A percentile compares a stretch with the other conserved stretches of the same genome.
phyloP scores from a whole-genome alignment of 2,329 filamentous ascomycete species.

The Hypoxylon sp. region DNA sequence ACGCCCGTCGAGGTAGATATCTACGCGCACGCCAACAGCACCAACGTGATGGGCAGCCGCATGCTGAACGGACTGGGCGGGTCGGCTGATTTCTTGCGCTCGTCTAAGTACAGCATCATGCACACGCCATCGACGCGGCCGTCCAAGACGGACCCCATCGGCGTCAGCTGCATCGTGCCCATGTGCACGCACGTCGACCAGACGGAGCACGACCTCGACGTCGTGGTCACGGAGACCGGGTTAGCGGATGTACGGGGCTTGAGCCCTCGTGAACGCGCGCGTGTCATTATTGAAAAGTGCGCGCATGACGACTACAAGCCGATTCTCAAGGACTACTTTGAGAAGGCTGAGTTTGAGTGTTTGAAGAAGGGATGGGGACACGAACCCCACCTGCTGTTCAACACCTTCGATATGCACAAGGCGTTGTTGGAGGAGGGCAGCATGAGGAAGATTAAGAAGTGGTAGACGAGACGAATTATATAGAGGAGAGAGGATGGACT shows the following conservation, averaged over 20 bases:
- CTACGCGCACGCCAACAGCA: conserved; percentile 93
- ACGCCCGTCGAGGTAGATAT: conserved; percentile 95
- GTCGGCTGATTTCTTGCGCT: conserved; percentile 80
- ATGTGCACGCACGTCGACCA: conserved; percentile 95
- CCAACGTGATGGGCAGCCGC: conserved; percentile 88
- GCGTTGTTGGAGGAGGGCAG: conserved; percentile 85
- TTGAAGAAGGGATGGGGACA: conserved; percentile 89
- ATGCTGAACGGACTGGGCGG: conserved; percentile 84
- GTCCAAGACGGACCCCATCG: conserved; percentile 84
- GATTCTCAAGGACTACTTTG: conserved; percentile 85
- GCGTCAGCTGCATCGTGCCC: conserved; percentile 90
- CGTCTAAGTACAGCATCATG: conserved; percentile 88
- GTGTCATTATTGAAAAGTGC: conserved; percentile 89
- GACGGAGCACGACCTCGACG: conserved; percentile 92
- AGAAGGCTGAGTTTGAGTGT: conserved; percentile 89
- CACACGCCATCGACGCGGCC: conserved; percentile 88
- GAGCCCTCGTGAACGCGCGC: conserved; percentile 82
- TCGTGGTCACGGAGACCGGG: conserved; percentile 83
- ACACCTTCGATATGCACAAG: conserved; percentile 91
- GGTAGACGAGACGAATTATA: conserved; percentile 57
- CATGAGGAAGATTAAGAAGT: conserved; percentile 83
- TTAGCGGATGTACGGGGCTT: conserved; percentile 89
- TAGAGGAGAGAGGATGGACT: not conserved
- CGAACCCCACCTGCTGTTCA: conserved; percentile 89
- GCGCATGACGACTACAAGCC: conserved; percentile 88